Evolutionary conservation across 2,329 filamentous ascomycete genomes (phyloP).

Genomic region (Neurospora sp.): DNA sequence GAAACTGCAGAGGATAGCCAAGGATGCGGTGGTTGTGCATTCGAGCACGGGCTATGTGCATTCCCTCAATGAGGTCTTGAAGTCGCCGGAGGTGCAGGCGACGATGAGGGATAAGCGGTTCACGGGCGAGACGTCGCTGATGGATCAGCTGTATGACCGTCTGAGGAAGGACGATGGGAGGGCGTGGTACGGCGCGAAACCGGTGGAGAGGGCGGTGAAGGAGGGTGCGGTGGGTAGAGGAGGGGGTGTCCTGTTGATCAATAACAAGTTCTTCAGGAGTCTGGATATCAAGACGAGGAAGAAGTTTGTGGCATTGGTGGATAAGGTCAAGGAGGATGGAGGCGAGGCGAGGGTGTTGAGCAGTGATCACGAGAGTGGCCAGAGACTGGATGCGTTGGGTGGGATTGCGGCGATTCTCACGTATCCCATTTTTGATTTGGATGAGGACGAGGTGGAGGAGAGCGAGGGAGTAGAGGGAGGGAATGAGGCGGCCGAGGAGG

Average conservation of each 20-base stretch:
- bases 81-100: slow-evolving; percentile 65
- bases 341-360: slow-evolving; percentile 85
- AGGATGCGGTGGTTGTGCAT: slow-evolving; percentile 65
- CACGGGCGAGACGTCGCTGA: slow-evolving; percentile 67
- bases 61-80: slow-evolving; percentile 76
- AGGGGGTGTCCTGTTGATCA: slow-evolving; percentile 76
- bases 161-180: slow-evolving; percentile 76
- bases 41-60: slow-evolving; percentile 79
- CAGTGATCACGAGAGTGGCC: slow-evolving; percentile 88
- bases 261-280: slow-evolving; percentile 77
- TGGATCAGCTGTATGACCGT: slow-evolving; percentile 74
- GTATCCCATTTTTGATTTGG: slow-evolving; percentile 74
- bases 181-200: slow-evolving; percentile 80
- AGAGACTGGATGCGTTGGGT: slow-evolving; percentile 70
- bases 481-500: slow-evolving; percentile 15
- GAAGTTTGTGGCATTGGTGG: slow-evolving; percentile 76
- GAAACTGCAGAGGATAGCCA: slow-evolving; percentile 49
- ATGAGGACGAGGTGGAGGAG: slow-evolving; percentile 52
- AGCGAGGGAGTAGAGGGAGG: too few relatives aligned
- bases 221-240: slow-evolving; percentile 83
- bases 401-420: slow-evolving; percentile 85
- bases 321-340: slow-evolving; percentile 76
- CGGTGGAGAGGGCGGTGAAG: slow-evolving; percentile 72
- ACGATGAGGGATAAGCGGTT: slow-evolving; percentile 83
- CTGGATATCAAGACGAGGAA: slow-evolving; percentile 67